Conservation (phyloP, 176 grass and related monocot genomes). For the Lolium multiflorum region DNA sequence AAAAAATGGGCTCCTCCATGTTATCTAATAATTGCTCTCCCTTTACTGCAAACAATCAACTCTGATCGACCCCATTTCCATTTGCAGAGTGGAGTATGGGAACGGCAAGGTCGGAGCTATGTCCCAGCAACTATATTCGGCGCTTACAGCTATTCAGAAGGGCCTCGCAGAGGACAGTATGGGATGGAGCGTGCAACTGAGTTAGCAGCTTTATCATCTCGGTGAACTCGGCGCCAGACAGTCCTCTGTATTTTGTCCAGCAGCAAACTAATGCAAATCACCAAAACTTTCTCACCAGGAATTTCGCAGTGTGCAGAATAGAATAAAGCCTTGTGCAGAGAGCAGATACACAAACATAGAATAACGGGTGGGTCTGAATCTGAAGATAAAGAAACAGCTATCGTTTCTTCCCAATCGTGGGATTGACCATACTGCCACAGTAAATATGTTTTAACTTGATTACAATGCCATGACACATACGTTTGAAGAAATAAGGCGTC, state of each 20-base stretch:
- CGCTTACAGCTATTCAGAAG: constrained; percentile 75
- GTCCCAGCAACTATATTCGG: constrained; percentile 74
- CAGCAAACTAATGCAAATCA: neutral
- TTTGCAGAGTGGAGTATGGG: constrained; percentile 78
- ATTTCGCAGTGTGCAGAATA: neutral
- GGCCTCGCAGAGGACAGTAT: constrained; percentile 73
- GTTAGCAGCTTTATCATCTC: neutral
- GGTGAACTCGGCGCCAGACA: neutral
- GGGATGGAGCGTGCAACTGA: constrained; percentile 72
- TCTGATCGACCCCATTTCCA: constrained; percentile 22
- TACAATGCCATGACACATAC: neutral
- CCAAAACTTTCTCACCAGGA: neutral
- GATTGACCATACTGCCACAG: neutral
- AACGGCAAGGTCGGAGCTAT: constrained; percentile 63
- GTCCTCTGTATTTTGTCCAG: neutral
- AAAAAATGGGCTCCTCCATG: constrained; percentile 7
- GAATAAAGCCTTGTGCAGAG: constrained; percentile 14
- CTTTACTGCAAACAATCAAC: constrained; percentile 12
- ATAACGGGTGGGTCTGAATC: neutral
- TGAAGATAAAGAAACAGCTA: neutral
- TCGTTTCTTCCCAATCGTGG: neutral
- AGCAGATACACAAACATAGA: constrained; percentile 16
- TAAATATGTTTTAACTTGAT: neutral
- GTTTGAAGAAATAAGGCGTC: too few species aligned
- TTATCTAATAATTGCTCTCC: neutral